Conservation (phyloP, 768 basidiomycete species). For the Leccinum obscurum region DNA sequence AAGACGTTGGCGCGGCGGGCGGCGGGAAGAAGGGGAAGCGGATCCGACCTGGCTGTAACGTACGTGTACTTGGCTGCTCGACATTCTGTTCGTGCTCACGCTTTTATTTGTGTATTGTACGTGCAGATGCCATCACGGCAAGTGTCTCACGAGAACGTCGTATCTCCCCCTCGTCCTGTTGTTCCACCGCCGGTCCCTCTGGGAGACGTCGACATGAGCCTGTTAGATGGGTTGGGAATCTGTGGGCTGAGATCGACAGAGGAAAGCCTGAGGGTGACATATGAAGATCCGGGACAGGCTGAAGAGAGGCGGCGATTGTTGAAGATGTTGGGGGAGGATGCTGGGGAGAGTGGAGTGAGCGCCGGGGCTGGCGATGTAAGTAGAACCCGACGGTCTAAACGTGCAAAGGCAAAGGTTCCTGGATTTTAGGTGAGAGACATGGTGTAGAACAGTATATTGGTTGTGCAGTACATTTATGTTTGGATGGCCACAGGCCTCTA, state of each 20-base stretch:
- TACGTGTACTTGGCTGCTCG: conserved; percentile 14
- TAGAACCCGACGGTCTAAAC: conserved; percentile 14
- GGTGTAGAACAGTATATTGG: background rate
- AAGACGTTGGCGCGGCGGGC: conserved; percentile 7
- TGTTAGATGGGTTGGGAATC: conserved; percentile 24
- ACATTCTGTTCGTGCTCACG: background rate
- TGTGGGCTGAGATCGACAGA: conserved; percentile 29
- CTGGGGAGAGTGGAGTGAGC: conserved; percentile 6
- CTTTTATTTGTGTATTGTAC: background rate
- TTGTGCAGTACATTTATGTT: background rate
- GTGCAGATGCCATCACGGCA: conserved; percentile 36
- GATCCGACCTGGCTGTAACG: conserved; percentile 41
- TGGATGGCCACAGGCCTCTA: background rate
- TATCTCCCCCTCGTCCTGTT: conserved; percentile 13
- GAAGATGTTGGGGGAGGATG: conserved; percentile 44
- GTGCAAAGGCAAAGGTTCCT: conserved; percentile 7
- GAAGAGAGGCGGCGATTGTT: conserved; percentile 60
- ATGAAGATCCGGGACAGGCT: conserved; percentile 66
- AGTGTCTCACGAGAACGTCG: conserved; percentile 33
- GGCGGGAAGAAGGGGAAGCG: conserved; percentile 35
- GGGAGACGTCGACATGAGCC: conserved; percentile 33
- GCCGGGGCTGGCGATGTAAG: background rate
- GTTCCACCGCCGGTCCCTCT: conserved; percentile 1
- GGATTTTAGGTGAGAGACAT: conserved; percentile 8
- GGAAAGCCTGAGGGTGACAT: conserved; percentile 58